These are phyloP conservation scores for Ilex asprella DNA, from an alignment of 257 asterid genomes.

Conservation along the genomic window DNA sequence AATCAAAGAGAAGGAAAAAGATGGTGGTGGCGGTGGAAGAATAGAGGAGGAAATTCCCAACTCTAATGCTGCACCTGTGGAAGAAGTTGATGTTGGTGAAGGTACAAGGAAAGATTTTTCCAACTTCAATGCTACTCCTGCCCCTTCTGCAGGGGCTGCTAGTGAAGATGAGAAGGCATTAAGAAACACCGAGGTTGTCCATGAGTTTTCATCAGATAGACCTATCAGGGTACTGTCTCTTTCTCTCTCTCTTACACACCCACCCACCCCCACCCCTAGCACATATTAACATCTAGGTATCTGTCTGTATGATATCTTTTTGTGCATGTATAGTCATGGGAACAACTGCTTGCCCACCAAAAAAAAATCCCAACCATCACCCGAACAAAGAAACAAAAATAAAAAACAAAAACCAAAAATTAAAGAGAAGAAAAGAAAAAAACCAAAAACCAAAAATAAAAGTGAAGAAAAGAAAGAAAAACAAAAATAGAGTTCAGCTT, in stretches of 20 bases:
- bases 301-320: neutral
- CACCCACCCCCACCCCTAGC: neutral
- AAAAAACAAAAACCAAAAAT: too few relatives aligned
- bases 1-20: conserved; percentile 35
- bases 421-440: too few relatives aligned
- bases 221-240: conserved; percentile 35
- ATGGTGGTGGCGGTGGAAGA: conserved; percentile 12
- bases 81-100: conserved; percentile 28
- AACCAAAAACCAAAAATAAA: too few relatives aligned
- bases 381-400: too few relatives aligned
- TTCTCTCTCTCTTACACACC: neutral
- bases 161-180: conserved; percentile 33
- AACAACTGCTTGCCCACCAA: neutral
- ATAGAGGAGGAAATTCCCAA: conserved; percentile 10
- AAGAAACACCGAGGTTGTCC: conserved; percentile 39
- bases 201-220: conserved; percentile 61
- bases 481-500: too few relatives aligned
- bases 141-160: conserved; percentile 20
- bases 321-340: neutral
- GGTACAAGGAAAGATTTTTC: conserved; percentile 35
- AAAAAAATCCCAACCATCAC: neutral
- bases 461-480: too few relatives aligned
- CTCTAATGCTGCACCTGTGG: conserved; percentile 25
- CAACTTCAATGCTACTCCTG: conserved; percentile 25
- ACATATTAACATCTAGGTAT: neutral